phyloP scores from a whole-genome alignment of 2,329 filamentous ascomycete species.

The Thielaviopsis cerberus region DNA sequence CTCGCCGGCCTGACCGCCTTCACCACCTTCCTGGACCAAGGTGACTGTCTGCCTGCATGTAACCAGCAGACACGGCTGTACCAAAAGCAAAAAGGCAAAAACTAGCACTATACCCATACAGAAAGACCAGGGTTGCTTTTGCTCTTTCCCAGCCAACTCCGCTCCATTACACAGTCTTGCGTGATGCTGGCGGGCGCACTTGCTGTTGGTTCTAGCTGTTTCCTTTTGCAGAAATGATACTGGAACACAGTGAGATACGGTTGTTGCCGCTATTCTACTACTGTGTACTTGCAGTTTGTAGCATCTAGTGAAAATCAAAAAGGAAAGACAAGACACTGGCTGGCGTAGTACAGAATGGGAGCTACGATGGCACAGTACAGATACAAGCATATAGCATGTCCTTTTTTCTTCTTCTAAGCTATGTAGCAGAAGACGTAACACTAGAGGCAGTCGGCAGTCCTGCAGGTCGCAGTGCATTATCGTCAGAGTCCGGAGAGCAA shows the following conservation, averaged over 20 bases:
- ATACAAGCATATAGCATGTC: not conserved
- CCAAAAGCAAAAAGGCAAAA: too few species aligned
- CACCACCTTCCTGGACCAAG: too few species aligned
- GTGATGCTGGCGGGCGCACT: too few species aligned
- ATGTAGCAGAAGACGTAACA: not conserved
- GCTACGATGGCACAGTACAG: not conserved
- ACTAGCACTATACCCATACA: too few species aligned
- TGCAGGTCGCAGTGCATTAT: not conserved
- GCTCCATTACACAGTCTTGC: too few species aligned
- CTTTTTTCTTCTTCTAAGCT: not conserved
- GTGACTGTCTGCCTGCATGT: not conserved
- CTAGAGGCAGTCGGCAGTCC: not conserved
- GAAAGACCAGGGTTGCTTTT: too few species aligned
- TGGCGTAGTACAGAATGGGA: not conserved
- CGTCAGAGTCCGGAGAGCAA: not conserved
- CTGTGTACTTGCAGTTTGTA: not conserved
- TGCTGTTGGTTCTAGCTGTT: too few species aligned
- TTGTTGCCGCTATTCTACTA: too few species aligned
- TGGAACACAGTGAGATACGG: too few species aligned
- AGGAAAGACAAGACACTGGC: not conserved
- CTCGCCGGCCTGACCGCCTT: not conserved
- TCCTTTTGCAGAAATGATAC: too few species aligned
- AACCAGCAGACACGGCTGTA: too few species aligned
- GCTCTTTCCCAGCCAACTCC: too few species aligned
- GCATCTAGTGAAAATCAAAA: not conserved